A percentile compares a stretch with the other conserved stretches of the same genome.
phyloP scores from a whole-genome alignment of 1,139 yeast species.

The Lodderomyces parapsilosis region DNA sequence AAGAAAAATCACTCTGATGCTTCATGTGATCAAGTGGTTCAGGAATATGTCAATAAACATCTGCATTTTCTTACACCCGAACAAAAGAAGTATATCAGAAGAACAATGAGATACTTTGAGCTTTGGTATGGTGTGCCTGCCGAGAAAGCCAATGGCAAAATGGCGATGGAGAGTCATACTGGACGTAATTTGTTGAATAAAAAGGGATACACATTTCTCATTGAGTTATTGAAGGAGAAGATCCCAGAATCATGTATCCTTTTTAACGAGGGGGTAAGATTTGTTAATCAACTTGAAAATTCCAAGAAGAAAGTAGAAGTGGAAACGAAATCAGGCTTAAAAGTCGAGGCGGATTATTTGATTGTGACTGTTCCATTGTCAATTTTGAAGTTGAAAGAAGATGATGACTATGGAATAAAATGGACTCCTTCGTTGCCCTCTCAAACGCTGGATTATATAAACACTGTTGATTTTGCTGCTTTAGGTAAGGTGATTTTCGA shows the following conservation, averaged over 20 bases:
- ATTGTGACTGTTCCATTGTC: conserved; percentile 80
- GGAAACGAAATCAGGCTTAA: conserved; percentile 19
- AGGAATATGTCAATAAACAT: conserved; percentile 46
- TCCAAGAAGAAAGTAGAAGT: conserved; percentile 18
- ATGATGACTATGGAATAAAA: conserved; percentile 40
- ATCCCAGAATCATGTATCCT: conserved; percentile 29
- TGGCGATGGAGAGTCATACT: conserved; percentile 58
- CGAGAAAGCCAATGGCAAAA: conserved; percentile 52
- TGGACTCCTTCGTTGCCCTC: conserved; percentile 64
- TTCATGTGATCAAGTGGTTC: conserved; percentile 48
- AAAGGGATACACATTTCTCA: conserved; percentile 55
- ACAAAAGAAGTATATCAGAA: conserved; percentile 52
- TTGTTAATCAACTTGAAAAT: conserved; percentile 31
- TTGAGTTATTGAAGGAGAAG: conserved; percentile 38
- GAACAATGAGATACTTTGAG: conserved; percentile 57
- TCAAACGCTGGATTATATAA: conserved; percentile 42
- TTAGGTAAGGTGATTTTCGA: conserved; percentile 78
- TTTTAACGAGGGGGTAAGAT: conserved; percentile 46
- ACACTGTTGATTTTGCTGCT: conserved; percentile 61
- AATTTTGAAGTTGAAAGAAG: conserved; percentile 44
- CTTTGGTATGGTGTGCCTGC: conserved; percentile 71
- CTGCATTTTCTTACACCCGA: conserved; percentile 47
- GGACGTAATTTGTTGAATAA: conserved; percentile 73
- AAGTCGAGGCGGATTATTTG: conserved; percentile 45
- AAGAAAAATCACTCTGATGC: conserved; percentile 46